Evolutionary conservation across 2,329 filamentous ascomycete genomes (phyloP).

Genomic region (Aspergillus candidus): DNA sequence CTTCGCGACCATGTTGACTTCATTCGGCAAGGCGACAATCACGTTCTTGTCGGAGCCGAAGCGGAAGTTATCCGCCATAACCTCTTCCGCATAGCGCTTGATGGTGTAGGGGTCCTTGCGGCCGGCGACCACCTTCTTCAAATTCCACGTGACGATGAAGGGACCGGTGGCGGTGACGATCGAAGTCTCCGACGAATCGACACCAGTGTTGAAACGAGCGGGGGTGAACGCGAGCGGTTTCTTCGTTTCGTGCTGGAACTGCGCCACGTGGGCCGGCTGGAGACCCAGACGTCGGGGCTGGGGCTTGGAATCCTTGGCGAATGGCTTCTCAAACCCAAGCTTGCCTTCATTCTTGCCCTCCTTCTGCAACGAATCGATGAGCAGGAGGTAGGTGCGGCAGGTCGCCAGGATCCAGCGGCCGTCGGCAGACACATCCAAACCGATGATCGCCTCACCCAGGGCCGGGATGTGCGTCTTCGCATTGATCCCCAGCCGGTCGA

Average conservation of each 20-base stretch:
- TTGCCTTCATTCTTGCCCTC: slow-evolving; percentile 94
- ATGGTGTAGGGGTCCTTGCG: slow-evolving; percentile 88
- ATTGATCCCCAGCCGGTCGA: slow-evolving; percentile 92
- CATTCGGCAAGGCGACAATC: slow-evolving; percentile 91
- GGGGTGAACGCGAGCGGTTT: slow-evolving; percentile 80
- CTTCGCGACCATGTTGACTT: slow-evolving; percentile 96
- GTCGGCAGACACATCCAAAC: slow-evolving; percentile 90
- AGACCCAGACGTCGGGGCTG: slow-evolving; percentile 85
- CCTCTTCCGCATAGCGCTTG: slow-evolving; percentile 90
- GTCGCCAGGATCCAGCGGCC: slow-evolving; percentile 94
- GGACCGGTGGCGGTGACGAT: slow-evolving; percentile 96
- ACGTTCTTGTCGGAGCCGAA: slow-evolving; percentile 97
- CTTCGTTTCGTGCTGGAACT: slow-evolving; percentile 95
- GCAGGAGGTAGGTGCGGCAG: slow-evolving; percentile 85
- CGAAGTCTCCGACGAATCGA: slow-evolving; percentile 75
- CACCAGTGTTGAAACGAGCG: slow-evolving; percentile 87
- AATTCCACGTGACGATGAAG: slow-evolving; percentile 92
- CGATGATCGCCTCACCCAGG: slow-evolving; percentile 88
- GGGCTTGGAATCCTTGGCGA: slow-evolving; percentile 87
- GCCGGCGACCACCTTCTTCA: slow-evolving; percentile 80
- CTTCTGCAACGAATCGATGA: slow-evolving; percentile 87
- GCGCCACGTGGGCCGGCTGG: slow-evolving; percentile 85
- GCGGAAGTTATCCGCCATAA: slow-evolving; percentile 98
- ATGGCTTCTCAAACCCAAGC: slow-evolving; percentile 92
- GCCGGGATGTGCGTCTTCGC: slow-evolving; percentile 96